Conservation (phyloP, 495 filamentous ascomycete species). For the Beverwykella pulmonaria region DNA sequence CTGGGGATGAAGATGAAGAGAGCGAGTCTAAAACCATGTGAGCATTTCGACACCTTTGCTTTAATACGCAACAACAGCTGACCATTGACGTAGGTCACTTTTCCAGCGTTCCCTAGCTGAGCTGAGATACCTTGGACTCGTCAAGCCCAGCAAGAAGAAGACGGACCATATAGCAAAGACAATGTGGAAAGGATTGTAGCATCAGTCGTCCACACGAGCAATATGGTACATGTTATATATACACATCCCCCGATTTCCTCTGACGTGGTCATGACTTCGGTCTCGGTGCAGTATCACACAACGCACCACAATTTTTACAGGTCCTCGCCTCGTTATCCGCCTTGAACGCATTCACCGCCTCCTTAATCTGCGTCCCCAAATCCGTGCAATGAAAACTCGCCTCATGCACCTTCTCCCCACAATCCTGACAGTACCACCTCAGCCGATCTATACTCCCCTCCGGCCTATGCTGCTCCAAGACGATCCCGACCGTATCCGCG, state of each 20-base stretch:
- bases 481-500: constrained; percentile 73
- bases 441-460: constrained; percentile 71
- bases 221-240: constrained; percentile 6
- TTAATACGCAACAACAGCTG: constrained; percentile 22
- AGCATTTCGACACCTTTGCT: constrained; percentile 18
- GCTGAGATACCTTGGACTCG: constrained; percentile 78
- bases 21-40: constrained; percentile 45
- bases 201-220: neutral
- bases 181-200: constrained; percentile 67
- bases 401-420: constrained; percentile 78
- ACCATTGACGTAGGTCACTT: constrained; percentile 51
- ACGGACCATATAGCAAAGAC: constrained; percentile 86
- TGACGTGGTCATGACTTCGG: constrained; percentile 13
- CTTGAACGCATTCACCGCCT: constrained; percentile 82
- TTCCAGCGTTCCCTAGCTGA: constrained; percentile 87
- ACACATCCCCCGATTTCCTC: neutral
- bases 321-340: constrained; percentile 69
- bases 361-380: constrained; percentile 96
- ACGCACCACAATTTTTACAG: constrained; percentile 74
- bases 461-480: constrained; percentile 85
- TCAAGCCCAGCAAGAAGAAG: constrained; percentile 89
- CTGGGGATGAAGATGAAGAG: constrained; percentile 64
- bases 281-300: constrained; percentile 59
- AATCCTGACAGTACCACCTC: constrained; percentile 85
- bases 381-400: constrained; percentile 85